A percentile compares a stretch with the other conserved stretches of the same genome.
Conservation (phyloP, 2,329 filamentous ascomycete genomes). For the Aureobasidium uvarum region DNA sequence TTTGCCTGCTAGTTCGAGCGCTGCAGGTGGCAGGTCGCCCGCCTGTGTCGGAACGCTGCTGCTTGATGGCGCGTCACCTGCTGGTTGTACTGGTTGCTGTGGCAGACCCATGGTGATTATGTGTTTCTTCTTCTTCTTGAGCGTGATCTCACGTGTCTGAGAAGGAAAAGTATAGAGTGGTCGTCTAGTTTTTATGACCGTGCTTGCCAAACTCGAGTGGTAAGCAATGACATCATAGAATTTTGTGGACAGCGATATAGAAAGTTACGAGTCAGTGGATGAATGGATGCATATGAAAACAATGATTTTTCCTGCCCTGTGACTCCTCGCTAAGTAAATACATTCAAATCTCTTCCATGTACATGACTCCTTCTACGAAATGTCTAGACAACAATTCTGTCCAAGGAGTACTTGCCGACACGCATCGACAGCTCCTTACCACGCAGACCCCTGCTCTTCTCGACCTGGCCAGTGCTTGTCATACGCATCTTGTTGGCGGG, state of each 20-base stretch:
- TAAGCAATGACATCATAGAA: conserved; percentile 23
- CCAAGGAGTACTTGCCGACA: conserved; percentile 78
- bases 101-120: conserved; percentile 24
- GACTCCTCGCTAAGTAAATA: conserved; percentile 27
- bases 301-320: conserved; percentile 22
- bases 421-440: conserved; percentile 75
- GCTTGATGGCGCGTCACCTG: not conserved
- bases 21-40: conserved; percentile 57
- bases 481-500: conserved; percentile 41
- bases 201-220: not conserved
- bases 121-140: not conserved
- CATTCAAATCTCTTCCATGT: conserved; percentile 11
- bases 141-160: not conserved
- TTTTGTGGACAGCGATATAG: not conserved
- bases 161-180: not conserved
- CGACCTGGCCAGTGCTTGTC: conserved; percentile 50
- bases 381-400: conserved; percentile 57
- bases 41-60: conserved; percentile 20
- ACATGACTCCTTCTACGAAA: not conserved
- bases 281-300: conserved; percentile 11
- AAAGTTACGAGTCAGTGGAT: not conserved
- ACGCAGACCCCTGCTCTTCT: conserved; percentile 67
- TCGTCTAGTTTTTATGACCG: not conserved
- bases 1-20: conserved; percentile 62
- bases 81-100: conserved; percentile 24